Percentiles rank a stretch among this genome's conserved stretches.
phyloP scores from a whole-genome alignment of 1,284 basidiomycete genomes.

The Violaceomyces palustris region DNA sequence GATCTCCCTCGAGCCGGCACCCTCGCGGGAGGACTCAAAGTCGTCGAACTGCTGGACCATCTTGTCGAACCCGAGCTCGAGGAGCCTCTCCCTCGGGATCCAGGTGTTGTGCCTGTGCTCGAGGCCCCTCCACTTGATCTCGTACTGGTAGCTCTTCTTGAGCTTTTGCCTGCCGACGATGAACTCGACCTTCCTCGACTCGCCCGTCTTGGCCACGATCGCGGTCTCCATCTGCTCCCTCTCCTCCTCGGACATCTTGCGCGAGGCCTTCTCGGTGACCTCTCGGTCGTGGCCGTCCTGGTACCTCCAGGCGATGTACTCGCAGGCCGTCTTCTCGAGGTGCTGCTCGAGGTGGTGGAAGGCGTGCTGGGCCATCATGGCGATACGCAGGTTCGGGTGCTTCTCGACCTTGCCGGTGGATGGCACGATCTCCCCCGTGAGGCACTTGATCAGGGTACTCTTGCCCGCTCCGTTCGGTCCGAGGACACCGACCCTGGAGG shows the following conservation, averaged over 20 bases:
- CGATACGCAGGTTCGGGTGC: conserved; percentile 89
- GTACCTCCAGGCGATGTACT: conserved; percentile 81
- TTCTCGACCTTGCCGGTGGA: conserved; percentile 92
- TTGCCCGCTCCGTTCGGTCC: conserved; percentile 52
- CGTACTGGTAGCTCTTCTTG: conserved; percentile 88
- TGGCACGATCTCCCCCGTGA: conserved; percentile 90
- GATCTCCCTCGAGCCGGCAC: conserved; percentile 64
- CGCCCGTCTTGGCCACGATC: conserved; percentile 86
- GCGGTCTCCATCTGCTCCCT: conserved; percentile 74
- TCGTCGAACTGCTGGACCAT: conserved; percentile 93
- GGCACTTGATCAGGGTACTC: conserved; percentile 91
- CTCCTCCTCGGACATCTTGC: conserved; percentile 83
- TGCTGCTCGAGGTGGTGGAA: conserved; percentile 52
- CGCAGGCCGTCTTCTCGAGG: conserved; percentile 49
- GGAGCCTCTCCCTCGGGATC: conserved; percentile 82
- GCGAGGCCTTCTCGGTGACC: conserved; percentile 81
- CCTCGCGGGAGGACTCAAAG: conserved; percentile 76
- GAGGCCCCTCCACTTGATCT: conserved; percentile 92
- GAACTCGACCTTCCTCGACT: conserved; percentile 79
- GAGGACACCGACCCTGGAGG: conserved; percentile 55
- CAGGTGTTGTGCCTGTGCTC: conserved; percentile 91
- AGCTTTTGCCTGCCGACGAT: conserved; percentile 96
- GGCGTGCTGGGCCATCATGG: conserved; percentile 90
- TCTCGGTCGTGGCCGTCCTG: conserved; percentile 98
- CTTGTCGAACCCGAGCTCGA: conserved; percentile 85